phyloP scores from a whole-genome alignment of 1,284 basidiomycete species.

The Cryptococcus deneoformans region DNA sequence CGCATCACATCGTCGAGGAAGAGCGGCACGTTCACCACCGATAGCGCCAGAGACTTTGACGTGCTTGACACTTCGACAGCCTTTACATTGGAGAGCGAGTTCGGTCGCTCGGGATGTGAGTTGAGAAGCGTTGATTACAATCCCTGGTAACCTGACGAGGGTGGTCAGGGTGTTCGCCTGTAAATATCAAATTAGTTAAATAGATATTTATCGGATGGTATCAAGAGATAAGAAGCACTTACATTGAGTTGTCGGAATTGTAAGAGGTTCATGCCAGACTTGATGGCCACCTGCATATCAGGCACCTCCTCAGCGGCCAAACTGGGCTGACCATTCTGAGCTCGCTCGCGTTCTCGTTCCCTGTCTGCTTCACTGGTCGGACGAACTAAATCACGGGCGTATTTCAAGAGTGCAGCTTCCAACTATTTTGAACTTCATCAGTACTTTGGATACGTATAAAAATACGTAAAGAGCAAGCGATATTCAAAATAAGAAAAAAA shows the following conservation, averaged over 20 bases:
- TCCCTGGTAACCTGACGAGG: constrained; percentile 94
- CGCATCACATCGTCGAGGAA: constrained; percentile 82
- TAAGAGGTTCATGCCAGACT: constrained; percentile 84
- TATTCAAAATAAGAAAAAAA: background rate
- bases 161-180: constrained; percentile 89
- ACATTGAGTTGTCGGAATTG: constrained; percentile 90
- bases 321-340: constrained; percentile 55
- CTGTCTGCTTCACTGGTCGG: constrained; percentile 57
- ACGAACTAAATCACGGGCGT: constrained; percentile 75
- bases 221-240: constrained; percentile 17
- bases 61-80: constrained; percentile 78
- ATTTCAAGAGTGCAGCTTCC: constrained; percentile 79
- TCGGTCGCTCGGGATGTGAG: constrained; percentile 90
- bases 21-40: constrained; percentile 74
- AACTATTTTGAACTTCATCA: constrained; percentile 57
- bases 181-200: constrained; percentile 6
- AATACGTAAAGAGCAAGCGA: background rate
- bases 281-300: constrained; percentile 84
- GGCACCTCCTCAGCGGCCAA: constrained; percentile 63
- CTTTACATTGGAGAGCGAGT: constrained; percentile 88
- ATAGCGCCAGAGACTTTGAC: constrained; percentile 79
- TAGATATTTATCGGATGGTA: background rate
- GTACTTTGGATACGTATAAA: background rate
- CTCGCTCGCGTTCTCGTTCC: constrained; percentile 5
- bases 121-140: constrained; percentile 95